Base-by-base conservation (phyloP, 129 eudicot species). In the Escallonia rubra region DNA sequence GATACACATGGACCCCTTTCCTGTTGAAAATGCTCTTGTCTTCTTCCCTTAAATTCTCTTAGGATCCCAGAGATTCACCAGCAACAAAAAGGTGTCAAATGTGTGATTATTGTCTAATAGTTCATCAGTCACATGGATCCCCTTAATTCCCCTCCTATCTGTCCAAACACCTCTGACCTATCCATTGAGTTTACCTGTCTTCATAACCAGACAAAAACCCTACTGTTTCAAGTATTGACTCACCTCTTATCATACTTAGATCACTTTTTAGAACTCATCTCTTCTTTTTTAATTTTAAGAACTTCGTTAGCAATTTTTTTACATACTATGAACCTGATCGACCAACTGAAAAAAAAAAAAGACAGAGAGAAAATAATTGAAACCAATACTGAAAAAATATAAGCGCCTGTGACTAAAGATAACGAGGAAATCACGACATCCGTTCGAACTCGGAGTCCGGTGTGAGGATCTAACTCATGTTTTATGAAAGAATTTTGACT, bases 11-110 rank as follows among this genome's bases (percentile, higher is more conserved):
- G 82, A 76, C 70, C 55, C 73, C 69, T 58, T 16, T n/a, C 70
- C 73, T 81, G 34, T 67, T 40, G 12, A 4, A 42, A 49, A 58
- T 43, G 46, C 16, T 77, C 70, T 71, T 72, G 80, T 80, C 68
- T 65, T 76, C 74, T 65, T 81, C 3, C 3, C 84, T 72, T 59
- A 68, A 75, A 78, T 78, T 78, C 81, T 65, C 64, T 71, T 71
- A 50, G 80, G 83, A 64, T 74, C 88, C 59, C 69, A 57, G 51
- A 78, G 66, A 78, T 72, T 47, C 68, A 72, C 65, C 42, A 42
- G 41, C 61, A 41, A 38, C 9, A 4, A 39, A 8, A 69, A 52
- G 52, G n/a, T 57, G 59, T 77, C 69, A 64, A 73, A 39, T 48
- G 7, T 76, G 69, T 76, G 10, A 67, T 76, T 63, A 47, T 76